Evolutionary conservation across 306 rosid species (phyloP).

Genomic region (Vigna nakashimae): DNA sequence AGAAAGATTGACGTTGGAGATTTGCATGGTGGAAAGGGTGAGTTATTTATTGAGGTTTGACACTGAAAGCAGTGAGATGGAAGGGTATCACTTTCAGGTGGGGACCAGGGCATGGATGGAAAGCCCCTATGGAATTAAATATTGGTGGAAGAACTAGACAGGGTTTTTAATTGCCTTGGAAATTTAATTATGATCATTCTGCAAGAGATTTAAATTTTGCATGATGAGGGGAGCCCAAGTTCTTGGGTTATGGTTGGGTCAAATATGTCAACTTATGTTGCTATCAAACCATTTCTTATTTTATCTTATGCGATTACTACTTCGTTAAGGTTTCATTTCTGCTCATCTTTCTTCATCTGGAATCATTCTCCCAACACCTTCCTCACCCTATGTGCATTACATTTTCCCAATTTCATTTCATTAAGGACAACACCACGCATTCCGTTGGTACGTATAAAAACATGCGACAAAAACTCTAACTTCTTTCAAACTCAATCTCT

Average conservation of each 20-base stretch:
- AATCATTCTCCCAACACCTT: background rate
- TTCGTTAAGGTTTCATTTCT: conserved; percentile 22
- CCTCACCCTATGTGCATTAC: background rate
- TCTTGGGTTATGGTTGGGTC: conserved; percentile 44
- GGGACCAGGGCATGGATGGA: conserved; percentile 45
- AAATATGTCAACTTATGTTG: conserved; percentile 42
- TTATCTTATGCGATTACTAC: too few relatives aligned
- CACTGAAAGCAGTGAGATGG: conserved; percentile 44
- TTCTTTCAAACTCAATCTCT: background rate
- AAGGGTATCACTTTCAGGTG: conserved; percentile 43
- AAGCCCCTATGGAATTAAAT: conserved; percentile 42
- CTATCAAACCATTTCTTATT: conserved; percentile 46
- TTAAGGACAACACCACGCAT: too few relatives aligned
- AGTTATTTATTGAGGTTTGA: conserved; percentile 38
- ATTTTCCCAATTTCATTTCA: background rate
- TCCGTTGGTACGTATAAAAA: too few relatives aligned
- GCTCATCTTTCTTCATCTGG: conserved; percentile 26
- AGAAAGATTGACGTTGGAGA: too few relatives aligned
- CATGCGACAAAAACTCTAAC: too few relatives aligned
- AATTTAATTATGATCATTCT: conserved; percentile 40
- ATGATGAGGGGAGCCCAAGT: conserved; percentile 43
- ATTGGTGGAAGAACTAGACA: conserved; percentile 31
- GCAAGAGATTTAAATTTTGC: conserved; percentile 34
- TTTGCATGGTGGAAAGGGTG: background rate
- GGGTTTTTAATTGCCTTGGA: conserved; percentile 41